A percentile compares a stretch with the other conserved stretches of the same genome.
phyloP scores from a whole-genome alignment of 257 asterid species.

The Jaltomata sinuosa region DNA sequence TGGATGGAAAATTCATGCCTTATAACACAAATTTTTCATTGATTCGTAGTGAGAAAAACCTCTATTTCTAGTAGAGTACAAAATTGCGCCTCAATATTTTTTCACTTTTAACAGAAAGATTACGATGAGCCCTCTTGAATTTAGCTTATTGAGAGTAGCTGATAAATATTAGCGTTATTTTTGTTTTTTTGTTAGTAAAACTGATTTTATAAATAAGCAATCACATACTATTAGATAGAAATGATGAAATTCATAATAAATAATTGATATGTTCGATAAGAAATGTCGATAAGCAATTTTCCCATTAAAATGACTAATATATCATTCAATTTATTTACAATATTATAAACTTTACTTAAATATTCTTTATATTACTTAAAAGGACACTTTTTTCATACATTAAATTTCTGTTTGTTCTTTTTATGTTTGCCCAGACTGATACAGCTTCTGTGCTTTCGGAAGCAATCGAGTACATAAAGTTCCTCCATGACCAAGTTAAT shows the following conservation, averaged over 20 bases:
- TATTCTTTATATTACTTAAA: background rate
- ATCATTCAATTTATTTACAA: background rate
- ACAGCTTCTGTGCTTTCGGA: conserved; percentile 97
- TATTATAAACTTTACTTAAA: background rate
- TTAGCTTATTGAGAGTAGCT: background rate
- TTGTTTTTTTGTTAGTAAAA: too few relatives aligned
- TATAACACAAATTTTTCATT: too few relatives aligned
- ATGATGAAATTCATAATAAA: background rate
- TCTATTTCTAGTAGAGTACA: too few relatives aligned
- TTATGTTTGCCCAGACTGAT: conserved; percentile 52
- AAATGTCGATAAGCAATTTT: too few relatives aligned
- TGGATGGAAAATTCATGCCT: too few relatives aligned
- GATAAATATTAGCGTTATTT: background rate
- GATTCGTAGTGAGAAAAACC: too few relatives aligned
- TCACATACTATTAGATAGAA: background rate
- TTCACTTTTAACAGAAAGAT: conserved; percentile 15
- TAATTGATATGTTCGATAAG: background rate
- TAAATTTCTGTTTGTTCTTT: background rate
- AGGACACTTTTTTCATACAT: background rate
- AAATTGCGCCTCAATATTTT: conserved; percentile 8
- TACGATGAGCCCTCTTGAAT: background rate
- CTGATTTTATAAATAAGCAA: background rate
- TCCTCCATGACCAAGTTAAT: conserved; percentile 79
- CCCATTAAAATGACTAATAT: background rate
- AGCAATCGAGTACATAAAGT: conserved; percentile 78